phyloP scores from a whole-genome alignment of 371 early-diverging fungal species.

The Mortierella polycephala region DNA sequence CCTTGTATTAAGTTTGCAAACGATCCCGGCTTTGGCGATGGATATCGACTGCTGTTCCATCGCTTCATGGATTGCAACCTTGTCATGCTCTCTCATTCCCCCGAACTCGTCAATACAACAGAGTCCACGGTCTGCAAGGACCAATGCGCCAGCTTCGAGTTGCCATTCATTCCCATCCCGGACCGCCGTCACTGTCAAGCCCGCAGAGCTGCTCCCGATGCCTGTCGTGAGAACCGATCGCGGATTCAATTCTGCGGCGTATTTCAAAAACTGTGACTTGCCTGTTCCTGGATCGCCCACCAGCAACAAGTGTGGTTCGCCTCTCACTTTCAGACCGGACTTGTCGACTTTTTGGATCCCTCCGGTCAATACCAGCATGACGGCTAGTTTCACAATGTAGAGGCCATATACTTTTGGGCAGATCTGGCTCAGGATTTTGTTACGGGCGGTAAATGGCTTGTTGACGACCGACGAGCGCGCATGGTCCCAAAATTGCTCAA shows the following conservation, averaged over 20 bases:
- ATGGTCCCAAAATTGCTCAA: slow-evolving; percentile 65
- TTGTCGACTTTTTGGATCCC: slow-evolving; percentile 64
- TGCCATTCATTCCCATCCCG: slow-evolving; percentile 77
- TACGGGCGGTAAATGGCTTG: slow-evolving; percentile 55
- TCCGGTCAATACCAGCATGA: slow-evolving; percentile 70
- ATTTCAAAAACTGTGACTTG: slow-evolving; percentile 85
- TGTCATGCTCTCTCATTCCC: slow-evolving; percentile 78
- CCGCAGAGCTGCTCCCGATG: slow-evolving; percentile 81
- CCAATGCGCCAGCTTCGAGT: slow-evolving; percentile 84
- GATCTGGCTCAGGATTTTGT: slow-evolving; percentile 65
- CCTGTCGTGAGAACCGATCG: slow-evolving; percentile 84
- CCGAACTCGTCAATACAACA: slow-evolving; percentile 89
- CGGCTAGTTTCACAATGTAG: slow-evolving; percentile 70
- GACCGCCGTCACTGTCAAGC: slow-evolving; percentile 84
- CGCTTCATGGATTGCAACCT: slow-evolving; percentile 81
- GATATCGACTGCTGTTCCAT: slow-evolving; percentile 86
- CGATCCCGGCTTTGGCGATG: slow-evolving; percentile 82
- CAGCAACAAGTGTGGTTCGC: slow-evolving; percentile 81
- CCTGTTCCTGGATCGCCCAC: slow-evolving; percentile 91
- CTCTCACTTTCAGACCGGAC: slow-evolving; percentile 69
- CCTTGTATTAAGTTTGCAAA: slow-evolving; percentile 81
- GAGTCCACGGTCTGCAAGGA: slow-evolving; percentile 78
- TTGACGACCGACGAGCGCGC: slow-evolving; percentile 54
- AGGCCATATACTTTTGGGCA: slow-evolving; percentile 75
- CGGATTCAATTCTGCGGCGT: slow-evolving; percentile 66